Evolutionary conservation across 2,329 filamentous ascomycete species (phyloP), one percentile per base, ranked within the genome.

Genomic region (Claviceps arundinis): DNA sequence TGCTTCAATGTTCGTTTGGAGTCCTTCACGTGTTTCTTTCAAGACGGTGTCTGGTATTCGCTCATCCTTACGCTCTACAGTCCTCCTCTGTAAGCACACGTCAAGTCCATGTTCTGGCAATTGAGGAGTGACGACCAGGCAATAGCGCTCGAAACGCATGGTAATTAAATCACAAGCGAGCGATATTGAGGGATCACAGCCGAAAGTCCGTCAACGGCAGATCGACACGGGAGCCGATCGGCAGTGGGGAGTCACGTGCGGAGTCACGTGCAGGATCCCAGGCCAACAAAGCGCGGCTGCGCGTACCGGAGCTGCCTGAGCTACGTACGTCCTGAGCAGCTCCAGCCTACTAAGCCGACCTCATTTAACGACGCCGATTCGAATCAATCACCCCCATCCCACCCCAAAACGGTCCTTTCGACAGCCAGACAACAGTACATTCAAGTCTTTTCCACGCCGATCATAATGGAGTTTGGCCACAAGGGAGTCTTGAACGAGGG

Each of bases 401-500:
- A 11, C 45, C 42, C 24, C 37, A 6, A 34, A 11, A 40, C 50
- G 19, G 8, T n/a, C 22, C 3, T 19, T 13, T 34, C 4, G 37
- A 34, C 34, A 17, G 34, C 22, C n/a, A 45, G 14, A 30, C 45
- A 19, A 45, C 41, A 34, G 9, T n/a, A 49, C 0, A 19, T 13
- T 38, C 17, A 13, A n/a, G 22, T 24, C 22, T 17, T 16, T 13
- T 13, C 30, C 30, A 34, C 30, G 9, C 3, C 30, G 4, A 24
- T 46, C 48, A 64, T 53, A 49, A 84, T 84, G 81, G 80, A 84
- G 65, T 84, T 82, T 61, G 77, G 79, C 55, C 78, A 69, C 56
- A 76, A 76, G 60, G 81, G 81, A 64, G 73, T 74, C 61, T 66
- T 85, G 61, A 82, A 78, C 60, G 80, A 84, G 74, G 81, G 81